These are phyloP conservation scores for Allium cepa DNA, from an alignment of 106 monocot genomes.

Conservation along the genomic window DNA sequence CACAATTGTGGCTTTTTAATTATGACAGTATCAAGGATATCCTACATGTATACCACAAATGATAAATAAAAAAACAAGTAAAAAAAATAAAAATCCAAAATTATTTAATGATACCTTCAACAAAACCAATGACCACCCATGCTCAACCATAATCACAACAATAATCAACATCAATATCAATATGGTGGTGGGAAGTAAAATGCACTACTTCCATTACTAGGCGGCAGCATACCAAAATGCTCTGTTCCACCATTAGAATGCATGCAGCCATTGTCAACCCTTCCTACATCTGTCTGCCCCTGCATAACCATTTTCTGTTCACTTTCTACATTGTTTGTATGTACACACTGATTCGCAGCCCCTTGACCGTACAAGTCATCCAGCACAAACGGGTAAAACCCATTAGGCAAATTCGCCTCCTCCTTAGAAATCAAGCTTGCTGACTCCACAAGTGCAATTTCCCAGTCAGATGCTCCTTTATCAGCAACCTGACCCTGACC, in stretches of 20 bases:
- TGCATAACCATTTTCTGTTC: constrained; percentile 76
- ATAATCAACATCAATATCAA: constrained; percentile 2
- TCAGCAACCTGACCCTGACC: constrained; percentile 67
- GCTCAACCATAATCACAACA: too few relatives aligned
- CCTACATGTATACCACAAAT: too few relatives aligned
- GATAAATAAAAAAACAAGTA: too few relatives aligned
- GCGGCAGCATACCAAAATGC: constrained; percentile 38
- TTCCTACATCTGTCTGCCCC: constrained; percentile 35
- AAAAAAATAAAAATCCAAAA: too few relatives aligned
- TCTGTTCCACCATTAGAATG: constrained; percentile 21
- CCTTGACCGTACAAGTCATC: constrained; percentile 79
- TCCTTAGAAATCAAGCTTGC: constrained; percentile 69
- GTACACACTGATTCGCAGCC: constrained; percentile 52
- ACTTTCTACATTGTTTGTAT: constrained; percentile 69
- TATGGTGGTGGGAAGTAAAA: constrained; percentile 29
- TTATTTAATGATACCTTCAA: too few relatives aligned
- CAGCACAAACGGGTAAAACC: constrained; percentile 53
- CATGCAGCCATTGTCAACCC: constrained; percentile 18
- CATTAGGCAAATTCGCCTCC: constrained; percentile 50
- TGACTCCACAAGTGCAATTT: constrained; percentile 65
- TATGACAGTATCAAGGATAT: too few relatives aligned
- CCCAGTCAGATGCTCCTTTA: constrained; percentile 62
- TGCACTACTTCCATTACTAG: constrained; percentile 8
- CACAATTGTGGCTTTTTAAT: too few relatives aligned
- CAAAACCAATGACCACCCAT: too few relatives aligned